Evolutionary conservation across 495 filamentous ascomycete species (phyloP), one percentile per base, ranked within the genome.

Genomic region (Bryoglossum gracile): DNA sequence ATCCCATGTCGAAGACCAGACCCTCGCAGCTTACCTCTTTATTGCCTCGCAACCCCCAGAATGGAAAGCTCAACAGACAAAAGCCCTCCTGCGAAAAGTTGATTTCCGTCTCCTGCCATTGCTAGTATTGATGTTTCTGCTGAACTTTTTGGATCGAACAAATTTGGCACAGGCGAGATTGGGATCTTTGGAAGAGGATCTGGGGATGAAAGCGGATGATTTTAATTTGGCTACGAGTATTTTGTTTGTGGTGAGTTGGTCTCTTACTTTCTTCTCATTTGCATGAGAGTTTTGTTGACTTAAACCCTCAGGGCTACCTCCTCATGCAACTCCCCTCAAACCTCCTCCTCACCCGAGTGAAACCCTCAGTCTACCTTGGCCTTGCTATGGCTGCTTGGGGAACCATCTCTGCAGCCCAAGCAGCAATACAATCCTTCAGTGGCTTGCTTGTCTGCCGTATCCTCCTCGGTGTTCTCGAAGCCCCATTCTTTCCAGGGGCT

Each of bases 401-500:
- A 28, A 43, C 44, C 18, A 26, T 56, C 4, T 75, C 82, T 75
- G 83, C 84, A 0, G 64, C 84, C n/a, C 86, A 85, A 81, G 84
- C 84, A 1, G 70, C 86, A 25, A 76, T 86, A 9, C 67, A 76
- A 8, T 74, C 72, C 53, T 86, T 73, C 57, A 54, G 65, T 3
- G 80, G 80, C 0, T 62, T 90, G 1, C 62, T 86, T 13, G 64
- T 71, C 14, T 70, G 80, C 6, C 75, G 86, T 4, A 54, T 86
- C 6, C 81, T 83, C 35, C 65, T 89, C 3, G 86, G 86, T 8
- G 66, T 87, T 21, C 65, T 79, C 0, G 82, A 84, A 62, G 77
- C 82, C 3, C 79, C 84, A 21, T 63, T 89, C 8, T 88, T 82
- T 59, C 84, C 86, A 1, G 85, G 80, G 10, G 79, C 81, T 17